Percentiles rank a stretch among this genome's conserved stretches.
Conservation (phyloP, 2,329 filamentous ascomycete genomes). For the Volutella citrinella region DNA sequence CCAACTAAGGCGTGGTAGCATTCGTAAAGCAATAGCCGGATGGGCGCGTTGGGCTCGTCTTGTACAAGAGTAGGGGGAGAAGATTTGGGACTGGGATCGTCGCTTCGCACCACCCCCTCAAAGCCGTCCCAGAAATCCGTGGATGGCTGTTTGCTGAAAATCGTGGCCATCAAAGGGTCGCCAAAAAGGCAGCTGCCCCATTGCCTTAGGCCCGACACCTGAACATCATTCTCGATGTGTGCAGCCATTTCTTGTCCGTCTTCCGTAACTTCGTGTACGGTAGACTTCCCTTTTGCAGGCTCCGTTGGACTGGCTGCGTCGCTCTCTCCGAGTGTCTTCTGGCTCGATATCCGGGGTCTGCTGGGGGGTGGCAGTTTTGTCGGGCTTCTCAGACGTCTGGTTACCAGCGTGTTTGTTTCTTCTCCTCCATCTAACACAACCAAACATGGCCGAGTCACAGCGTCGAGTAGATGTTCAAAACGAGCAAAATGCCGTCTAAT, state of each 20-base stretch:
- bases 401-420: conserved; percentile 48
- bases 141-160: conserved; percentile 44
- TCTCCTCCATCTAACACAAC: conserved; percentile 53
- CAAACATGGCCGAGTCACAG: conserved; percentile 48
- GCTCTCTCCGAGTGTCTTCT: neutral
- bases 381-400: neutral
- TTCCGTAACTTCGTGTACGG: conserved; percentile 6
- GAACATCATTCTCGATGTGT: no score
- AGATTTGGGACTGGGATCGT: conserved; percentile 1
- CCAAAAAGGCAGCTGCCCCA: conserved; percentile 60
- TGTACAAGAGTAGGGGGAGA: conserved; percentile 34
- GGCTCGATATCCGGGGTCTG: neutral
- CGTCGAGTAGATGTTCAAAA: conserved; percentile 48
- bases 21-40: conserved; percentile 53
- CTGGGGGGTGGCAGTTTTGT: neutral
- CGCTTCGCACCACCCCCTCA: conserved; percentile 19
- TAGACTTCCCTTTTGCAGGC: conserved; percentile 3
- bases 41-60: conserved; percentile 39
- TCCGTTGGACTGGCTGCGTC: neutral
- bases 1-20: conserved; percentile 53
- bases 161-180: conserved; percentile 52
- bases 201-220: conserved; percentile 51
- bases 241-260: conserved; percentile 3
- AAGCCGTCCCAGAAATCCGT: conserved; percentile 48
- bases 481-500: conserved; percentile 52